Conservation (phyloP, 1,284 basidiomycete genomes). For the Chalciporus sp. region DNA sequence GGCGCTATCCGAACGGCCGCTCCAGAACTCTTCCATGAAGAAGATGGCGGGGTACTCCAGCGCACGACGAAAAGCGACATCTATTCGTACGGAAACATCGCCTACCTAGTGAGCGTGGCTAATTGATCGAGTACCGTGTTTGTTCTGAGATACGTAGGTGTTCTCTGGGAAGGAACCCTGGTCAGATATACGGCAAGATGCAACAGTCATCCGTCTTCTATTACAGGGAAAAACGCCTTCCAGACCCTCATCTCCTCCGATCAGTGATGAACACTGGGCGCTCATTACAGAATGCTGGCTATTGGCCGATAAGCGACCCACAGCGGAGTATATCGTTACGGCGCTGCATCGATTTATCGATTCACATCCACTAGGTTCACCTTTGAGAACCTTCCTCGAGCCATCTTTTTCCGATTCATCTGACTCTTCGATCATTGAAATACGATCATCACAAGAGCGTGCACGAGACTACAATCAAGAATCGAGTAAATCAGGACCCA, state of each 20-base stretch:
- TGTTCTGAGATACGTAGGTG: slow-evolving; percentile 6
- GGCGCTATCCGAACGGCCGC: not conserved
- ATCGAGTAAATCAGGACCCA: not conserved
- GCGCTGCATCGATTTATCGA: not conserved
- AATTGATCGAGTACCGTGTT: too few species aligned
- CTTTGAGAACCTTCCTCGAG: not conserved
- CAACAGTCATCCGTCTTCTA: slow-evolving; percentile 2
- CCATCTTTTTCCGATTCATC: not conserved
- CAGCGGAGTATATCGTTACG: not conserved
- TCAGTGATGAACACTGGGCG: slow-evolving; percentile 16
- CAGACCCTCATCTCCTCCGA: slow-evolving; percentile 8
- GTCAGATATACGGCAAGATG: slow-evolving; percentile 14
- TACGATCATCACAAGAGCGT: not conserved
- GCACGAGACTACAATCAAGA: not conserved
- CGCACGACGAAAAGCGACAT: slow-evolving; percentile 12
- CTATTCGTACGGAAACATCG: slow-evolving; percentile 23
- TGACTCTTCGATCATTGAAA: not conserved
- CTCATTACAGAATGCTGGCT: slow-evolving; percentile 19
- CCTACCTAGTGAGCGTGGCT: slow-evolving; percentile 9
- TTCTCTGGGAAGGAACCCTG: slow-evolving; percentile 21
- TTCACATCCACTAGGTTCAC: not conserved
- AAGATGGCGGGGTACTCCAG: not conserved
- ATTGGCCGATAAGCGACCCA: slow-evolving; percentile 14
- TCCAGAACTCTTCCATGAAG: slow-evolving; percentile 4
- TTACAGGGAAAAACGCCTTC: slow-evolving; percentile 5